phyloP scores from a whole-genome alignment of 495 filamentous ascomycete species.

The Tuber aestivum region DNA sequence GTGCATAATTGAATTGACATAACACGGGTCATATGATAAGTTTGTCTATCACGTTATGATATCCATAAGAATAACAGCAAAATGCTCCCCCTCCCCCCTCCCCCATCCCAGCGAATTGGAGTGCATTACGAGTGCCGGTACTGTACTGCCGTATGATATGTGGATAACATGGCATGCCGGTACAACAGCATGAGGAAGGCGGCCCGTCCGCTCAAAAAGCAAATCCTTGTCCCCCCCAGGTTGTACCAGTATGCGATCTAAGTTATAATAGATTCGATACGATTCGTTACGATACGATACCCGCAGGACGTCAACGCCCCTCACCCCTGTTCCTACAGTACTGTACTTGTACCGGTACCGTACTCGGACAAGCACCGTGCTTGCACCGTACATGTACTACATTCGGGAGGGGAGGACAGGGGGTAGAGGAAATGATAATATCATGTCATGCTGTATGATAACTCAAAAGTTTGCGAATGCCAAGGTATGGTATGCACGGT shows the following conservation, averaged over 20 bases:
- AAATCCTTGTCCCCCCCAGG: neutral
- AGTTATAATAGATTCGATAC: conserved; percentile 1
- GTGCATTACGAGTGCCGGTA: neutral
- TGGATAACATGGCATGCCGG: neutral
- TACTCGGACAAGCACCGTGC: no score
- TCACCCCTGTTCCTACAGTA: neutral
- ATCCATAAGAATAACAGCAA: neutral
- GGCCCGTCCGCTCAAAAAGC: neutral
- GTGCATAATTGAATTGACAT: neutral
- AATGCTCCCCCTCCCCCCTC: no score
- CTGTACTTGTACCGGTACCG: no score
- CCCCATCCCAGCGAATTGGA: neutral
- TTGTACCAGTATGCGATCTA: neutral
- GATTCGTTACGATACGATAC: conserved; percentile 1
- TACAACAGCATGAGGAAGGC: neutral
- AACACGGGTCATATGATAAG: neutral
- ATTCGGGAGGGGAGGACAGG: neutral
- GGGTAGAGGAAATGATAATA: neutral
- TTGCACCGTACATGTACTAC: no score
- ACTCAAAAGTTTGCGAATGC: neutral
- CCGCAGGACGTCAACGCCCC: neutral
- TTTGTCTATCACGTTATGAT: neutral
- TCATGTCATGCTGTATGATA: no score
- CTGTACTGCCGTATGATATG: no score
- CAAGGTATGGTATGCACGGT: neutral